Evolutionary conservation across 345 rosid species (phyloP).

Genomic region (Luvunga scandens): DNA sequence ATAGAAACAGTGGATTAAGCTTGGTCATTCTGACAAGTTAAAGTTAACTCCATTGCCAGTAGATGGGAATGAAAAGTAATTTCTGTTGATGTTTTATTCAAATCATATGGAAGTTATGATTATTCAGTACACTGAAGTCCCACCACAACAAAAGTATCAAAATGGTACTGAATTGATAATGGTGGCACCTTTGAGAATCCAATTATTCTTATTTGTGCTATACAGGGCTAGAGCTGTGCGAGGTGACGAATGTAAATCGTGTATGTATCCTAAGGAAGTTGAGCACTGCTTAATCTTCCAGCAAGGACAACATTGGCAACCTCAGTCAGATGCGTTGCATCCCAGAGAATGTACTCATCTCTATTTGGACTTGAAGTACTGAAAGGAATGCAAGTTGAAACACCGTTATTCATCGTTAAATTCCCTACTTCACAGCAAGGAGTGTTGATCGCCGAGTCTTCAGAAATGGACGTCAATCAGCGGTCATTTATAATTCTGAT

Average conservation of each 20-base stretch:
- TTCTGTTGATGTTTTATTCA: too few species aligned
- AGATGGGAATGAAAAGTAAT: too few species aligned
- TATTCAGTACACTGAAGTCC: background rate
- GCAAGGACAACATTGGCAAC: conserved; percentile 23
- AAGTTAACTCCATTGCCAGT: too few species aligned
- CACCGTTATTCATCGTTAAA: background rate
- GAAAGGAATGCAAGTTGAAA: conserved; percentile 18
- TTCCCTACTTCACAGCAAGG: background rate
- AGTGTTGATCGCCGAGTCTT: background rate
- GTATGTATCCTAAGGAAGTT: conserved; percentile 17
- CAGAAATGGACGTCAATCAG: background rate
- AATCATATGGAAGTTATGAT: too few species aligned
- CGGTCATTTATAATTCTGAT: background rate
- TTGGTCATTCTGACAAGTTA: too few species aligned
- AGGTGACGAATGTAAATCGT: conserved; percentile 23
- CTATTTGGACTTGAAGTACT: conserved; percentile 36
- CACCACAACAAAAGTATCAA: background rate
- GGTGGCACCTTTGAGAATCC: too few species aligned
- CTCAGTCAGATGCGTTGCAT: conserved; percentile 51
- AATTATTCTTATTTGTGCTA: too few species aligned
- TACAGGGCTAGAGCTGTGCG: background rate
- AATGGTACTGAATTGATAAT: too few species aligned
- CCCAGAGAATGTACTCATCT: conserved; percentile 41
- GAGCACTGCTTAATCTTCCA: conserved; percentile 16
- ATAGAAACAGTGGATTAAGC: too few species aligned